A percentile compares a stretch with the other conserved stretches of the same genome.
Evolutionary conservation across 169 alveolate genomes (phyloP).

Genomic region (Plasmodium knowlesi): DNA sequence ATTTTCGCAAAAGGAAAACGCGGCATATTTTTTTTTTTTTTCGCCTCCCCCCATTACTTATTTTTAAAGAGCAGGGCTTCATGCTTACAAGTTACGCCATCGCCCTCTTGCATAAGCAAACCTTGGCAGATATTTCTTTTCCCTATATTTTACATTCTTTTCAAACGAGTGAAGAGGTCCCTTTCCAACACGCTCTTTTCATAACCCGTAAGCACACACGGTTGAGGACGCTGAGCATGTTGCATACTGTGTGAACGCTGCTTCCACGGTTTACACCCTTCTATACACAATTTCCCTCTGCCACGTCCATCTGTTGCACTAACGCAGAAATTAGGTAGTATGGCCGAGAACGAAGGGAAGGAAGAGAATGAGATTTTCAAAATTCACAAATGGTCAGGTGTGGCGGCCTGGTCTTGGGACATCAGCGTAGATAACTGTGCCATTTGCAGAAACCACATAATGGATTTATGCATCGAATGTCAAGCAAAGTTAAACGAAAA

Average conservation of each 20-base stretch:
- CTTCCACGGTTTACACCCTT: background rate
- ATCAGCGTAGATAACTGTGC: constrained; percentile 99
- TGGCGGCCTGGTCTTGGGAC: constrained; percentile 99
- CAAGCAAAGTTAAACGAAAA: constrained; percentile 92
- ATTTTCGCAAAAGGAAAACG: background rate
- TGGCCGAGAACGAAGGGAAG: constrained; percentile 14
- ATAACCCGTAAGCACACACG: background rate
- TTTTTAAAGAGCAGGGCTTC: background rate
- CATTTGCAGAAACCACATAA: constrained; percentile 98
- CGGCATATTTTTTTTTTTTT: background rate
- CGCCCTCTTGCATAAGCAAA: background rate
- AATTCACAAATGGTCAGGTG: constrained; percentile 97
- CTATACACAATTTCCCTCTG: background rate
- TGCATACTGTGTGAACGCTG: background rate
- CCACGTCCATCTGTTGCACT: background rate
- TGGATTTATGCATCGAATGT: constrained; percentile 98
- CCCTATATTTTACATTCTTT: background rate
- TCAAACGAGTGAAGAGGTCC: background rate
- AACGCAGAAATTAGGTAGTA: background rate
- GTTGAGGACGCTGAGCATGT: background rate
- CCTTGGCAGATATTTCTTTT: background rate
- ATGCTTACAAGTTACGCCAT: background rate
- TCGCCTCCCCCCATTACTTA: background rate
- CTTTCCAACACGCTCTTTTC: background rate
- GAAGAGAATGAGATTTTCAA: constrained; percentile 77